phyloP scores from a whole-genome alignment of 768 basidiomycete species.

The Boletus rex-veris region DNA sequence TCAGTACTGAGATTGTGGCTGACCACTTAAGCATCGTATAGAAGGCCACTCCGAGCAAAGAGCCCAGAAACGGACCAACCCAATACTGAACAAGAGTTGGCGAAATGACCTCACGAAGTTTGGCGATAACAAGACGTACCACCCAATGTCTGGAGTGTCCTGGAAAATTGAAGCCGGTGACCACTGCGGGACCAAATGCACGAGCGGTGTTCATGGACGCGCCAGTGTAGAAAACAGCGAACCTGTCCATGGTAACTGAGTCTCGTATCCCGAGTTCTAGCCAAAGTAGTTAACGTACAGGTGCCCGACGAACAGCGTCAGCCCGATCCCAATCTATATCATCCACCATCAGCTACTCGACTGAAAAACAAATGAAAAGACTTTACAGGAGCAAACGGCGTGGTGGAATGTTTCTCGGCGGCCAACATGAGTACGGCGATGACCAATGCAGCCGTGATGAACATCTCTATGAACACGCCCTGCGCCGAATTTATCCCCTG shows the following conservation, averaged over 20 bases:
- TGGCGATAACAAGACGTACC: constrained; percentile 35
- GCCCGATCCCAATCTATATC: constrained; percentile 56
- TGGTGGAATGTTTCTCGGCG: constrained; percentile 63
- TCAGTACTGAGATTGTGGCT: constrained; percentile 12
- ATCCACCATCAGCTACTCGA: background rate
- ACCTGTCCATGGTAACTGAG: constrained; percentile 34
- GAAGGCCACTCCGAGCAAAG: constrained; percentile 54
- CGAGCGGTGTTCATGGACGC: constrained; percentile 68
- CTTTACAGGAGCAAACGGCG: constrained; percentile 63
- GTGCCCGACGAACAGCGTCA: constrained; percentile 61
- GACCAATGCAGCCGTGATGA: constrained; percentile 57
- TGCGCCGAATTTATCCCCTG: constrained; percentile 49
- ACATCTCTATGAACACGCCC: constrained; percentile 70
- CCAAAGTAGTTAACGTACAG: constrained; percentile 38
- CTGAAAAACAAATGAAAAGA: background rate
- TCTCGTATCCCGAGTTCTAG: background rate
- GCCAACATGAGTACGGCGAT: constrained; percentile 71
- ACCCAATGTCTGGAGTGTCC: constrained; percentile 54
- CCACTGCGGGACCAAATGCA: constrained; percentile 65
- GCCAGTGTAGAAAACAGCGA: constrained; percentile 59
- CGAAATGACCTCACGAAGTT: background rate
- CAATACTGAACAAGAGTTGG: constrained; percentile 47
- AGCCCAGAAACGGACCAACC: constrained; percentile 68
- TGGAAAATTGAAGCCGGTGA: constrained; percentile 48
- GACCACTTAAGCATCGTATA: constrained; percentile 56